Percentiles rank a stretch among this genome's conserved stretches.
Conservation (phyloP, 768 basidiomycete genomes). For the Roridomyces roridus region DNA sequence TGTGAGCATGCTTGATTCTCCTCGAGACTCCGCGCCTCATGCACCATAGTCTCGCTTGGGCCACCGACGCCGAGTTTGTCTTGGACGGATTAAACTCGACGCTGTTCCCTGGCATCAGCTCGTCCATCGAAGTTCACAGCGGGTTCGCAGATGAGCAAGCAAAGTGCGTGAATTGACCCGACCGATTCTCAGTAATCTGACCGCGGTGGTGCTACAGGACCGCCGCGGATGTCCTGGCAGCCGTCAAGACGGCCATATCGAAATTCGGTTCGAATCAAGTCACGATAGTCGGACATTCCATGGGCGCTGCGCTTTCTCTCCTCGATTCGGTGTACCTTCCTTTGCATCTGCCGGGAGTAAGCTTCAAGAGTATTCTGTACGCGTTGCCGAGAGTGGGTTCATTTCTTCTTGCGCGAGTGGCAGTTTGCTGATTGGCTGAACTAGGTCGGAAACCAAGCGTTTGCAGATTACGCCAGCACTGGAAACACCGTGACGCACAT, state of each 20-base stretch:
- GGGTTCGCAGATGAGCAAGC: conserved; percentile 28
- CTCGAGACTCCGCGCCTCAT: background rate
- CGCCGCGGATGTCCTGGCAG: background rate
- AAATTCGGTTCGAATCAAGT: background rate
- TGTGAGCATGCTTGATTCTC: conserved; percentile 8
- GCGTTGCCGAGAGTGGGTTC: conserved; percentile 49
- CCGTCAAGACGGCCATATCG: background rate
- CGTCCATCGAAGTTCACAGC: conserved; percentile 29
- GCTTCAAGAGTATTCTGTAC: conserved; percentile 44
- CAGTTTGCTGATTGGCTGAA: background rate
- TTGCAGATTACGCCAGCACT: conserved; percentile 65
- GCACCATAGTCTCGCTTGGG: conserved; percentile 1
- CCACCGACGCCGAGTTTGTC: conserved; percentile 32
- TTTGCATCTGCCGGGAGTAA: conserved; percentile 49
- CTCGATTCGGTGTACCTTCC: conserved; percentile 63
- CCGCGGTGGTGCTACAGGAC: background rate
- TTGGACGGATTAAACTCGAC: conserved; percentile 23
- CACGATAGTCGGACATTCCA: background rate
- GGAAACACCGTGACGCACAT: conserved; percentile 58
- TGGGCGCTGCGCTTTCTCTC: conserved; percentile 59
- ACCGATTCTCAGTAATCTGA: too few relatives aligned
- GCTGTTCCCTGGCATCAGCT: conserved; percentile 33
- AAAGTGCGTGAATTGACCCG: background rate
- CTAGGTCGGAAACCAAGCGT: conserved; percentile 64
- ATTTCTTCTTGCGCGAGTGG: conserved; percentile 30